Conservation (phyloP, 495 filamentous ascomycete genomes). For the Aspergillus incahuasiensis region DNA sequence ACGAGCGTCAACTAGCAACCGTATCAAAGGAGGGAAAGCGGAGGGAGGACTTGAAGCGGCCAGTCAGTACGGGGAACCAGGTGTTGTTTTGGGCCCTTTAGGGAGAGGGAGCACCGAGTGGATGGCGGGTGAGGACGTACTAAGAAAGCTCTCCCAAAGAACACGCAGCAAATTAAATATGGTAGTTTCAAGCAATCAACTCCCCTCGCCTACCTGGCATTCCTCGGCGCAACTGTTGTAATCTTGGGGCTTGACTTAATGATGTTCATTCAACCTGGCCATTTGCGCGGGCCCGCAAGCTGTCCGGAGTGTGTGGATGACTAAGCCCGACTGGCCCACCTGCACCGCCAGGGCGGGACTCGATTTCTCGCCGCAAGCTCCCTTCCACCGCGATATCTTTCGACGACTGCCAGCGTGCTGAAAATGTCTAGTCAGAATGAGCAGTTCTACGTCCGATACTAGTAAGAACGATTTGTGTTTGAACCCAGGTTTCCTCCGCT, state of each 20-base stretch:
- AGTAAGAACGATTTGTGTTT: slow-evolving; percentile 54
- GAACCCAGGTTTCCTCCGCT: slow-evolving; percentile 41
- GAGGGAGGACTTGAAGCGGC: slow-evolving; percentile 32
- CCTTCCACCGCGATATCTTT: not conserved
- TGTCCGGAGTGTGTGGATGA: slow-evolving; percentile 48
- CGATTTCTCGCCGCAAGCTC: slow-evolving; percentile 11
- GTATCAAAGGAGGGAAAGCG: slow-evolving; percentile 18
- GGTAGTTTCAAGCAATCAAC: slow-evolving; percentile 32
- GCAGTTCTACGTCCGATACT: slow-evolving; percentile 95
- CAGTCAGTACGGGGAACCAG: slow-evolving; percentile 38
- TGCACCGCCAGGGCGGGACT: not conserved
- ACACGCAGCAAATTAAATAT: slow-evolving; percentile 17
- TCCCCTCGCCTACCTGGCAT: slow-evolving; percentile 40
- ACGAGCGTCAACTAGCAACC: slow-evolving; percentile 14
- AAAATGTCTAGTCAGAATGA: slow-evolving; percentile 59
- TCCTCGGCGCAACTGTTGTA: slow-evolving; percentile 34
- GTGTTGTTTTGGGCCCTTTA: slow-evolving; percentile 34
- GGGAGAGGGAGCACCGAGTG: slow-evolving; percentile 13
- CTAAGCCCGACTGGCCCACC: slow-evolving; percentile 33
- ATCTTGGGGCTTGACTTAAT: slow-evolving; percentile 27
- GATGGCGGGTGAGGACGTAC: slow-evolving; percentile 19
- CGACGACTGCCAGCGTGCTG: not conserved
- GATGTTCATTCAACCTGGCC: slow-evolving; percentile 40
- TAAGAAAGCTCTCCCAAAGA: slow-evolving; percentile 26
- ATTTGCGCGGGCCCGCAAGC: slow-evolving; percentile 39